Conservation (phyloP, 129 eudicot species). For the Cynara cardunculus region DNA sequence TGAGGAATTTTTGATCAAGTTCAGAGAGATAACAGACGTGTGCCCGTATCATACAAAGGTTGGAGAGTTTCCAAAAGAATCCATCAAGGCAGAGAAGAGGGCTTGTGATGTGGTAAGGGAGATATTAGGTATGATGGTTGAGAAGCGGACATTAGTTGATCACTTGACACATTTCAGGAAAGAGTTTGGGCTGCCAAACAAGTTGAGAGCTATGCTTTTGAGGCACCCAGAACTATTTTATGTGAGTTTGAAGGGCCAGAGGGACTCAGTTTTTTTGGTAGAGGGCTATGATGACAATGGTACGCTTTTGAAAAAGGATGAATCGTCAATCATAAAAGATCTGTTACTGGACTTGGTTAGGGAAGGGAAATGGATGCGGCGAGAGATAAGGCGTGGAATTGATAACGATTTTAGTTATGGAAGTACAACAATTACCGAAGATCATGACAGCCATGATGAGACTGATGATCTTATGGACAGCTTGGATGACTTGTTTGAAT, state of each 20-base stretch:
- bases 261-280: slow-evolving; percentile 87
- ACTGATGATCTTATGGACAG: slow-evolving; percentile 41
- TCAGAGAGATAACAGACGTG: slow-evolving; percentile 54
- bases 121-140: slow-evolving; percentile 79
- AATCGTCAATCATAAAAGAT: slow-evolving; percentile 35
- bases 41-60: slow-evolving; percentile 71
- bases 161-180: slow-evolving; percentile 88
- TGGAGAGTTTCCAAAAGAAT: slow-evolving; percentile 55
- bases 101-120: slow-evolving; percentile 96
- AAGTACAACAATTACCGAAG: slow-evolving; percentile 23
- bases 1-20: slow-evolving; percentile 60
- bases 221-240: slow-evolving; percentile 96
- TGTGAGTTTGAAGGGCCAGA: slow-evolving; percentile 76
- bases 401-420: slow-evolving; percentile 8
- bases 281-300: slow-evolving; percentile 81
- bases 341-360: slow-evolving; percentile 54
- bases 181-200: slow-evolving; percentile 90
- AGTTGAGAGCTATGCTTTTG: slow-evolving; percentile 74
- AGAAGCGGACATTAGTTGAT: slow-evolving; percentile 82
- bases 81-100: slow-evolving; percentile 75
- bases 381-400: slow-evolving; percentile 40
- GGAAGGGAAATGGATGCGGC: slow-evolving; percentile 73
- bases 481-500: slow-evolving; percentile 59
- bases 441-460: slow-evolving; percentile 33
- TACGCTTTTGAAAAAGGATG: slow-evolving; percentile 60